Base-by-base conservation (phyloP, 495 filamentous ascomycete species). In the Penicillium mononematosum region DNA sequence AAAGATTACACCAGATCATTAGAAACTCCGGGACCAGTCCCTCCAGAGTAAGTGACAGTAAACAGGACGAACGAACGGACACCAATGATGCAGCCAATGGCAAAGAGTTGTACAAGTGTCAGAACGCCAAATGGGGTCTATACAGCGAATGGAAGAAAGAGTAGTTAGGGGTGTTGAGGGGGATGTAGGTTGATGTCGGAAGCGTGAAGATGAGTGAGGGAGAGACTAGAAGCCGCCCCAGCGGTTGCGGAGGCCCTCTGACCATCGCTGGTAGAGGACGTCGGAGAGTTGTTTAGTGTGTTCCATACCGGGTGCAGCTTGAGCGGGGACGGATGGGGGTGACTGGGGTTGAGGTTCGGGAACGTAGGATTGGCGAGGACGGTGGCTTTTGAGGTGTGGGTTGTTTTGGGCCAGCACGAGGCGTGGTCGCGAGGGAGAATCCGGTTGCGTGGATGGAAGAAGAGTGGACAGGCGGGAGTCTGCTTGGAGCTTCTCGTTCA, bases 251-350 rank as follows among this genome's bases (percentile, higher is more conserved):
- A 98, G 71, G 14, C 90, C 92, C 58, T 95, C 90, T 1, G 88
- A 81, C 94, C 94, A 98, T 22, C 93, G 82, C 42, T 84, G 78
- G 72, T 96, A 98, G 19, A 98, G 81, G 27, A 96, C 87, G 73
- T 97, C 92, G 11, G 89, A 88, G 25, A 98, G 75, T 68, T 92
- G 85, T 66, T 90, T 91, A 54, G 88, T 89, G 70, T 96, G 91
- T 68, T 96, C 91, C 91, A 96, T 92, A 4, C 91, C 92, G 5
- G 85, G 79, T 45, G 82, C 75, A 22, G 82, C 62, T 53, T 80
- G 75, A 16, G 74, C 75, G 6, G 80, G 78, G 44, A 74, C 76
- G 14, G 71, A 61, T 31, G 70, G 62, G 51, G 72, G 64, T 9
- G 73, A 63, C 54, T 71, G 72, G 32, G 66, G 60, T 22, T 59